These are phyloP conservation scores for Syncephalastrum sp. DNA, from an alignment of 371 early-diverging fungal species.

Conservation along the genomic window DNA sequence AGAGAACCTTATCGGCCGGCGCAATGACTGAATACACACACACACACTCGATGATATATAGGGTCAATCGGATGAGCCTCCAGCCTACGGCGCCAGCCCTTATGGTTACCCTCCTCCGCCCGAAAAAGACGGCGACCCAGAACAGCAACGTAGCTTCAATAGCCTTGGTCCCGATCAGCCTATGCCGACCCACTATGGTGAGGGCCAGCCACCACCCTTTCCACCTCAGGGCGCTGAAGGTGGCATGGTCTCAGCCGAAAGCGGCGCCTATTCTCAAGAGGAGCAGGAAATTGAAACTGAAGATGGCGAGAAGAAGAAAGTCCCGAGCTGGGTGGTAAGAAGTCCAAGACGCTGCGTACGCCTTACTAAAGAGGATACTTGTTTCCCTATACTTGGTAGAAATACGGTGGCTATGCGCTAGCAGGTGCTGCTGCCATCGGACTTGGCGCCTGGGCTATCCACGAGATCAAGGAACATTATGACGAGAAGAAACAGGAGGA, in stretches of 20 bases:
- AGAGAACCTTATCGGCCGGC: constrained; percentile 12
- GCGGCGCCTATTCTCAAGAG: neutral
- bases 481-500: constrained; percentile 23
- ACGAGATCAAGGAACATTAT: constrained; percentile 30
- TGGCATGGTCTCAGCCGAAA: constrained; percentile 3
- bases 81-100: neutral
- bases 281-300: constrained; percentile 3
- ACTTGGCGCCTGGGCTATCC: constrained; percentile 30
- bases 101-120: too few species aligned
- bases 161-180: constrained; percentile 27
- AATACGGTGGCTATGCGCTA: constrained; percentile 41
- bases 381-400: constrained; percentile 17
- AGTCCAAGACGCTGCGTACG: neutral
- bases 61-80: neutral
- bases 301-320: constrained; percentile 17
- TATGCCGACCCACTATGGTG: constrained; percentile 27
- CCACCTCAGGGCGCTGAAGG: constrained; percentile 14
- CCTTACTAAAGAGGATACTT: neutral
- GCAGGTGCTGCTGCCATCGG: constrained; percentile 44
- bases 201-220: constrained; percentile 25
- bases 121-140: neutral
- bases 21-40: neutral
- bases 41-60: neutral
- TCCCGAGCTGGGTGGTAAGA: constrained; percentile 44
- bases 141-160: constrained; percentile 11